These are phyloP conservation scores for Beta macrorhiza DNA, from an alignment of 179 eudicot genomes.

Conservation along the genomic window DNA sequence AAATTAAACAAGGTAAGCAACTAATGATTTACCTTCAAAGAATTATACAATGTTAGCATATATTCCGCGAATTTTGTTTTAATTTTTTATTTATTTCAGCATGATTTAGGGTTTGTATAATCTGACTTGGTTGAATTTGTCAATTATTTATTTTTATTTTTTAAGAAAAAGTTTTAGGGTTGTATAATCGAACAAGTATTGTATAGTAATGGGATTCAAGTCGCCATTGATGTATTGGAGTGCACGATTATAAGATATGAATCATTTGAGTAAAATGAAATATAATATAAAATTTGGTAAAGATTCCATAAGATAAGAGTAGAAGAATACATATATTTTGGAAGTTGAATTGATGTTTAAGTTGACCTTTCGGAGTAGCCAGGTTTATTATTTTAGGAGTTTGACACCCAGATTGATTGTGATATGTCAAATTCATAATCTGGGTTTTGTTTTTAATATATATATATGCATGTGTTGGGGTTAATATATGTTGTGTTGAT, in stretches of 20 bases:
- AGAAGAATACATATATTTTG: background rate
- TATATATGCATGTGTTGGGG: background rate
- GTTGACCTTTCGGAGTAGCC: slow-evolving; percentile 5
- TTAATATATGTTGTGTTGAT: background rate
- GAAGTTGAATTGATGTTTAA: slow-evolving; percentile 10
- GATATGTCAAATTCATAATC: background rate
- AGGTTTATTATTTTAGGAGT: background rate
- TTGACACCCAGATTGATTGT: background rate
- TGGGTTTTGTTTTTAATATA: background rate
- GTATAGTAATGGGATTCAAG: slow-evolving; percentile 23
- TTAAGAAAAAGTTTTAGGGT: too few species aligned
- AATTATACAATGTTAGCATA: too few species aligned
- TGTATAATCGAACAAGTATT: too few species aligned
- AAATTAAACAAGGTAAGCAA: too few species aligned
- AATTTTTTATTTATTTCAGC: too few species aligned
- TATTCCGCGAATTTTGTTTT: too few species aligned
- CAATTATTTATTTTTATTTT: too few species aligned
- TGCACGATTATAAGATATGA: background rate
- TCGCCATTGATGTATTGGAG: slow-evolving; percentile 9
- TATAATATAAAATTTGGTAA: background rate
- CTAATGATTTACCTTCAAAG: too few species aligned
- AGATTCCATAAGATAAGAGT: background rate
- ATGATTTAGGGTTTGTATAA: too few species aligned
- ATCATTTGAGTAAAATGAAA: too few species aligned
- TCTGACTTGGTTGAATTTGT: too few species aligned